Base-by-base conservation (phyloP, 2,329 filamentous ascomycete species). In the Pseudogymnoascus sp. region DNA sequence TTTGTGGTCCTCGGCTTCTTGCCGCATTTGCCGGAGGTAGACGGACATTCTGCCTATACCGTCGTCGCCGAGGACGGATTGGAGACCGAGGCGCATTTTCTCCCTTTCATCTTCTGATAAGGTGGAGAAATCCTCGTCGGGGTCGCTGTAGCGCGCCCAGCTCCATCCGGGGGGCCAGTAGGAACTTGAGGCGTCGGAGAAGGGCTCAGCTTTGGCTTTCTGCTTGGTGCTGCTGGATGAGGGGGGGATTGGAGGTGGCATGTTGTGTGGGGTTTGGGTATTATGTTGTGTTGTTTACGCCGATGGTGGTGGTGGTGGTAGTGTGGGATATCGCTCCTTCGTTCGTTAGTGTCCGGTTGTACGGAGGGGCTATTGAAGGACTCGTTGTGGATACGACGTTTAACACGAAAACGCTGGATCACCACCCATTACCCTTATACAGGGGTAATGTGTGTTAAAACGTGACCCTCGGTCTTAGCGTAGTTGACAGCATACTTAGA, bases 121-220 rank as follows among this genome's bases (percentile, higher is more conserved):
- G 25, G 45, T 52, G 13, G 45, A 52, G 45, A 52, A 52, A 52
- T 52, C 29, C 15, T 25, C 45, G 3, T 52, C 45, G 12, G 21
- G 45, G 45, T 29, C 45, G 45, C 45, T 52, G n/a, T 52, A 52
- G 45, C 45, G 45, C 45, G 45, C 45, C 45, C 45, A 52, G 5
- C 45, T 52, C 45, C 45, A 52, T 31, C 45, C 45, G 25, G 25
- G 9, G 29, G 45, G 45, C 45, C 45, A 52, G 45, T 29, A 52
- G 10, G 21, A 52, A 52, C 29, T 52, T 7, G 45, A 52, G 5
- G 45, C 45, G 45, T 52, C 45, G 25, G 45, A 52, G 45, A 52
- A 52, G n/a, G 21, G 29, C 45, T 29, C 45, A 52, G n/a, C 21
- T 25, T 52, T 4, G 12, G 21, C 25, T 52, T 52, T 52, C 7